Conservation (phyloP, 2,329 filamentous ascomycete genomes). For the Phyllosticta citrichinensis region DNA sequence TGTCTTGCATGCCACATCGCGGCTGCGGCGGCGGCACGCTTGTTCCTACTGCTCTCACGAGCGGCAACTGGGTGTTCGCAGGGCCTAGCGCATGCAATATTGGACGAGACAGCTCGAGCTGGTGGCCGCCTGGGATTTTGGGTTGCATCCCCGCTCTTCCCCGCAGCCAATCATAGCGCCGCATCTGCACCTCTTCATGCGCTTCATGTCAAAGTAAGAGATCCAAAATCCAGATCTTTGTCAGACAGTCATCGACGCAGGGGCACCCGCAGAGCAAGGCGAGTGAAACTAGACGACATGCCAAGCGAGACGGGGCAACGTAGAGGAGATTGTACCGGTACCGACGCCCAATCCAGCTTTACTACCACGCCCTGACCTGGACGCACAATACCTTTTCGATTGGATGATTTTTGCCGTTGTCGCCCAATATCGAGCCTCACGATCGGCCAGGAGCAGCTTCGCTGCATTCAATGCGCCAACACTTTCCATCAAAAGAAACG, state of each 20-base stretch:
- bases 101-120: background rate
- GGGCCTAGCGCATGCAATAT: background rate
- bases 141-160: background rate
- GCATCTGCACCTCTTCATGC: background rate
- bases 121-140: background rate
- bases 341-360: background rate
- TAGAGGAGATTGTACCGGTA: background rate
- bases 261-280: background rate
- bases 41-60: background rate
- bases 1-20: background rate
- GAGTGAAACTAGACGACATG: background rate
- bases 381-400: background rate
- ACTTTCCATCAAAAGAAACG: background rate
- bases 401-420: background rate
- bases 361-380: background rate
- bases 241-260: background rate
- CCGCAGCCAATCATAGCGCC: background rate
- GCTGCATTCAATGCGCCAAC: background rate
- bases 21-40: background rate
- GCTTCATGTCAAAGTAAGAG: background rate
- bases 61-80: background rate
- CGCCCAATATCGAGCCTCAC: background rate
- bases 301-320: background rate
- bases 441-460: background rate
- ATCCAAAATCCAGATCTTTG: background rate